Conservation (phyloP, 441 rosid species). For the Populus trichocarpa region DNA sequence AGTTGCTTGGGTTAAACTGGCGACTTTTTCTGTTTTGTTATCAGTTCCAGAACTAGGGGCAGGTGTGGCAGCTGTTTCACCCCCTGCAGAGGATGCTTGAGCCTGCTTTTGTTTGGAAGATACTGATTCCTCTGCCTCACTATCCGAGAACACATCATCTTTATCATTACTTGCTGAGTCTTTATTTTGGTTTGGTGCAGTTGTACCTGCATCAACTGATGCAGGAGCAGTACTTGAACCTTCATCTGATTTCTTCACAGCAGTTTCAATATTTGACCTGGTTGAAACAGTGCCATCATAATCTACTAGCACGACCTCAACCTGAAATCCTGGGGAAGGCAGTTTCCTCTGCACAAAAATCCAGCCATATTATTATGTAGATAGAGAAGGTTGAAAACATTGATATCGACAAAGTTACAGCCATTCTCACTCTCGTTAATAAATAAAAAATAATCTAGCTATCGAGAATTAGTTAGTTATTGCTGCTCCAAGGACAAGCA, state of each 20-base stretch:
- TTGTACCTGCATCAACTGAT: conserved; percentile 30
- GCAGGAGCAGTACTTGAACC: conserved; percentile 39
- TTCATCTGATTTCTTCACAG: conserved; percentile 36
- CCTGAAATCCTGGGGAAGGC: conserved; percentile 94
- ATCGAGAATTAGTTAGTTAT: background rate
- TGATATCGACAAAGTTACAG: background rate
- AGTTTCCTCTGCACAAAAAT: conserved; percentile 70
- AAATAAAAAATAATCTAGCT: background rate
- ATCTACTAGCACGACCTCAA: conserved; percentile 88
- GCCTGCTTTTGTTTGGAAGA: conserved; percentile 39
- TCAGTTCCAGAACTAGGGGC: conserved; percentile 34
- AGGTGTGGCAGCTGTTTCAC: conserved; percentile 30
- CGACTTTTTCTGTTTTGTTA: conserved; percentile 40
- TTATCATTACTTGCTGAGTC: conserved; percentile 45
- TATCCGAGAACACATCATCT: conserved; percentile 91
- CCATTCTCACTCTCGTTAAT: background rate
- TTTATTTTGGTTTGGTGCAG: conserved; percentile 37
- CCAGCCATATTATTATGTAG: conserved; percentile 11
- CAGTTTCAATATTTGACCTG: conserved; percentile 29
- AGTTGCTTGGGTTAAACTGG: conserved; percentile 44
- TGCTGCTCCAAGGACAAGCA: background rate
- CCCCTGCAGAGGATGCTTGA: conserved; percentile 30
- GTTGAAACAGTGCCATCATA: conserved; percentile 37
- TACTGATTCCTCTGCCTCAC: conserved; percentile 56
- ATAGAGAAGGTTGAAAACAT: background rate